These are phyloP conservation scores for Citrus trifoliata DNA, from an alignment of 345 rosid species.

Conservation along the genomic window DNA sequence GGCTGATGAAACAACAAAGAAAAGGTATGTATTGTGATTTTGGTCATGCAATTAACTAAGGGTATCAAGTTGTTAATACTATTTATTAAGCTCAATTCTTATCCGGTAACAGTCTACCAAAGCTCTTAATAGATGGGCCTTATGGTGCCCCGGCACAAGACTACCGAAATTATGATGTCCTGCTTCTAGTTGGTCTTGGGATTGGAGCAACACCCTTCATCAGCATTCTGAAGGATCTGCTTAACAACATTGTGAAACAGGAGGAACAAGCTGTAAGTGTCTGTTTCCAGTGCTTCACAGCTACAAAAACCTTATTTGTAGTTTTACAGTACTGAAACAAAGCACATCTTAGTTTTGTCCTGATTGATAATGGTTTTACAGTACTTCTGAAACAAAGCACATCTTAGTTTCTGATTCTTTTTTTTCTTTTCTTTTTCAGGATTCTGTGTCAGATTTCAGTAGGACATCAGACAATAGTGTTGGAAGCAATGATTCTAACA, in stretches of 20 bases:
- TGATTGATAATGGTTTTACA: not conserved
- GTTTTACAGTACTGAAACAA: not conserved
- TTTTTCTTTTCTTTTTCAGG: constrained; percentile 41
- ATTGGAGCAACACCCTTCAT: constrained; percentile 99
- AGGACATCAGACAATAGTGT: constrained; percentile 62
- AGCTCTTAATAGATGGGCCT: constrained; percentile 93
- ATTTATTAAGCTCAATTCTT: constrained; percentile 7
- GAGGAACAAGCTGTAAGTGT: constrained; percentile 89
- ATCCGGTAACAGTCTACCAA: constrained; percentile 67
- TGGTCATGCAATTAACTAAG: not conserved
- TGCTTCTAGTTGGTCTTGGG: constrained; percentile 90
- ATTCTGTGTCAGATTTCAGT: constrained; percentile 55
- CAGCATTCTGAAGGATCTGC: constrained; percentile 90
- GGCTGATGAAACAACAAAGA: constrained; percentile 92
- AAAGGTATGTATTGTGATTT: constrained; percentile 35
- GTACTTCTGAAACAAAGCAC: not conserved
- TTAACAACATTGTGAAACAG: constrained; percentile 80
- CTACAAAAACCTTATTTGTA: not conserved
- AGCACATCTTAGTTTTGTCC: not conserved
- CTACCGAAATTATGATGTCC: constrained; percentile 79
- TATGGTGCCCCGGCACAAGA: constrained; percentile 99
- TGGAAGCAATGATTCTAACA: constrained; percentile 50
- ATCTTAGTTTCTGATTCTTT: constrained; percentile 5
- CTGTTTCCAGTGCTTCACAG: not conserved
- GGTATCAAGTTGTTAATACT: not conserved